These are phyloP conservation scores for Endocladia muricata DNA, from an alignment of 31 red algal genomes.

Conservation along the genomic window DNA sequence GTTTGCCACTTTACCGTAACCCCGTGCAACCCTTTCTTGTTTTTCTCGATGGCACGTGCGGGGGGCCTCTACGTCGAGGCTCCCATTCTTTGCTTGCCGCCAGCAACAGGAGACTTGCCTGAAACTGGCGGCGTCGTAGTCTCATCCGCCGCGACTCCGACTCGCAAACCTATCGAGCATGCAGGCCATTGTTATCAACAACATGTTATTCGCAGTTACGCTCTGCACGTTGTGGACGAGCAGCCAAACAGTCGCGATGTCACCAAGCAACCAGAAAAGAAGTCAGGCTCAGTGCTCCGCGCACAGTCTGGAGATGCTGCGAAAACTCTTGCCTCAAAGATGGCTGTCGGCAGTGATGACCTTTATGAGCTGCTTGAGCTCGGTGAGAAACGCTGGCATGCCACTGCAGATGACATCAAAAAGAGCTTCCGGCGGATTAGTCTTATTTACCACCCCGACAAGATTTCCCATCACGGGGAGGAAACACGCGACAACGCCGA, in stretches of 20 bases:
- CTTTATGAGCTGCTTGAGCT: slow-evolving; percentile 82
- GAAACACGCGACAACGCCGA: slow-evolving; percentile 53
- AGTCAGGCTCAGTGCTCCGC: background rate
- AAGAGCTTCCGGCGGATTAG: slow-evolving; percentile 73
- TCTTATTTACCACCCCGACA: slow-evolving; percentile 83
- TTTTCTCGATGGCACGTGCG: slow-evolving; percentile 32
- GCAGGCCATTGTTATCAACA: slow-evolving; percentile 68
- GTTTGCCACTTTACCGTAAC: too few species aligned
- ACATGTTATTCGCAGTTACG: slow-evolving; percentile 21
- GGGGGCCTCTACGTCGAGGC: background rate
- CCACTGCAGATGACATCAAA: slow-evolving; percentile 82
- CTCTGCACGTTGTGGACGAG: slow-evolving; percentile 2
- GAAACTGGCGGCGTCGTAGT: slow-evolving; percentile 58
- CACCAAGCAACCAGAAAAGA: background rate
- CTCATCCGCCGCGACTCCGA: slow-evolving; percentile 25
- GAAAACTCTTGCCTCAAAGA: slow-evolving; percentile 53
- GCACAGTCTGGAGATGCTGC: slow-evolving; percentile 22
- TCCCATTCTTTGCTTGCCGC: slow-evolving; percentile 41
- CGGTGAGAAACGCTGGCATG: slow-evolving; percentile 76
- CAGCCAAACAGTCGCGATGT: background rate
- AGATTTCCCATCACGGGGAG: slow-evolving; percentile 60
- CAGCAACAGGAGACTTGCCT: slow-evolving; percentile 46
- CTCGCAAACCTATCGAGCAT: slow-evolving; percentile 63
- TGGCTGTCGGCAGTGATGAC: slow-evolving; percentile 64
- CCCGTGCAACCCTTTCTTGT: too few species aligned